These are phyloP conservation scores for Hamigera avellanea DNA, from an alignment of 495 filamentous ascomycete genomes.

Conservation along the genomic window DNA sequence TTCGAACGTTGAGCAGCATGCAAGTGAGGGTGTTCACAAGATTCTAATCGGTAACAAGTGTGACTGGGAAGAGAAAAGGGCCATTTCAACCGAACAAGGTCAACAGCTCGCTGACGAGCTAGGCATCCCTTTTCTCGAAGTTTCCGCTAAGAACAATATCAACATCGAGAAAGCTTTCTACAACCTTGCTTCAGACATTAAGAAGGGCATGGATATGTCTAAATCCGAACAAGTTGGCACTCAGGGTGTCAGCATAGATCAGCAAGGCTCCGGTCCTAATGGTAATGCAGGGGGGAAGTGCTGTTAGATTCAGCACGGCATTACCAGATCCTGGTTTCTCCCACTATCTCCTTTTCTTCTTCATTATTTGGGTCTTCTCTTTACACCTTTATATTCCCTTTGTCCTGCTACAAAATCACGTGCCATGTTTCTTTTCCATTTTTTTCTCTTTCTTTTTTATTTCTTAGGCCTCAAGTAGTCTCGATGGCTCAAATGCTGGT, in stretches of 20 bases:
- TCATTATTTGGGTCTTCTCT: neutral
- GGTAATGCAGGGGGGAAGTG: conserved; percentile 65
- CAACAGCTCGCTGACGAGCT: conserved; percentile 92
- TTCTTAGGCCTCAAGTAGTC: too few species aligned
- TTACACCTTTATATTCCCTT: neutral
- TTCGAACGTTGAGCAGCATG: conserved; percentile 97
- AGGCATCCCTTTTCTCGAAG: conserved; percentile 96
- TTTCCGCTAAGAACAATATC: conserved; percentile 97
- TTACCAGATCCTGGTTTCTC: neutral
- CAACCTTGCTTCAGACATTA: conserved; percentile 89
- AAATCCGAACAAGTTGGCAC: conserved; percentile 60
- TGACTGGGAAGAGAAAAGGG: conserved; percentile 98
- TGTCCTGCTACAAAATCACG: neutral
- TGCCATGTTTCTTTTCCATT: too few species aligned
- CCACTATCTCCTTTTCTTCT: too few species aligned
- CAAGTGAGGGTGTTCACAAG: conserved; percentile 98
- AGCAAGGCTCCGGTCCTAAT: conserved; percentile 44
- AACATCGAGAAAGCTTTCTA: conserved; percentile 99
- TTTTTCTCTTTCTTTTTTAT: too few species aligned
- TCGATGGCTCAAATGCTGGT: too few species aligned
- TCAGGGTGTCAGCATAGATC: conserved; percentile 61
- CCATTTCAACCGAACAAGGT: conserved; percentile 83
- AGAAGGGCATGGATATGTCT: conserved; percentile 68
- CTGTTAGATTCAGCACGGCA: conserved; percentile 55
- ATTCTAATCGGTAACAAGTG: conserved; percentile 99